Percentiles rank a stretch among this genome's conserved stretches.
Evolutionary conservation across 495 filamentous ascomycete genomes (phyloP).

Genomic region (Entonaema liquescens): DNA sequence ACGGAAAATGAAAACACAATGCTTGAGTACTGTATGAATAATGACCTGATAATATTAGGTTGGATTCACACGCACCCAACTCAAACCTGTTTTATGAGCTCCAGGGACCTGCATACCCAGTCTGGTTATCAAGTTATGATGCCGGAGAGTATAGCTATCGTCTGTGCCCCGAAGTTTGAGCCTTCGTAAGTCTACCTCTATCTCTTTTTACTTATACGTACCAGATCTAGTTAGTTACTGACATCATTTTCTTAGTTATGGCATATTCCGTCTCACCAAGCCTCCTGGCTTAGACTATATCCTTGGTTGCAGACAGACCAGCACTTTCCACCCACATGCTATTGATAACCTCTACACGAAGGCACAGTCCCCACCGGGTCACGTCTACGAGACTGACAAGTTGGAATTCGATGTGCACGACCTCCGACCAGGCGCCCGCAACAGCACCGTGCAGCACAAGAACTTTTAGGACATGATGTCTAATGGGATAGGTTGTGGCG

Average conservation of each 20-base stretch:
- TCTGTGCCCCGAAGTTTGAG: constrained; percentile 84
- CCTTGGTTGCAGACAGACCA: constrained; percentile 74
- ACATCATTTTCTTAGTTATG: constrained; percentile 67
- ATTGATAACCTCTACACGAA: constrained; percentile 81
- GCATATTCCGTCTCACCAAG: constrained; percentile 90
- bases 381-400: constrained; percentile 81
- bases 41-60: constrained; percentile 88
- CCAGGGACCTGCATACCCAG: constrained; percentile 91
- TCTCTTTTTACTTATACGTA: neutral
- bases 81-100: constrained; percentile 98
- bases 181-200: constrained; percentile 68
- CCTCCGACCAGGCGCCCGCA: constrained; percentile 63
- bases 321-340: constrained; percentile 78
- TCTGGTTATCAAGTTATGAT: constrained; percentile 93
- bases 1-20: constrained; percentile 83
- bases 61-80: constrained; percentile 99
- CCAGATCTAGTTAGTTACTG: constrained; percentile 6
- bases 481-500: constrained; percentile 36
- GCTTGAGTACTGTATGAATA: constrained; percentile 84
- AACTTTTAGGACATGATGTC: constrained; percentile 40
- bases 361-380: constrained; percentile 76
- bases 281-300: constrained; percentile 87
- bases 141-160: constrained; percentile 94
- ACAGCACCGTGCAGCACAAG: constrained; percentile 35
- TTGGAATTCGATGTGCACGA: constrained; percentile 83